These are phyloP conservation scores for Aureobasidium sp. DNA, from an alignment of 2,329 filamentous ascomycete genomes.

Conservation along the genomic window DNA sequence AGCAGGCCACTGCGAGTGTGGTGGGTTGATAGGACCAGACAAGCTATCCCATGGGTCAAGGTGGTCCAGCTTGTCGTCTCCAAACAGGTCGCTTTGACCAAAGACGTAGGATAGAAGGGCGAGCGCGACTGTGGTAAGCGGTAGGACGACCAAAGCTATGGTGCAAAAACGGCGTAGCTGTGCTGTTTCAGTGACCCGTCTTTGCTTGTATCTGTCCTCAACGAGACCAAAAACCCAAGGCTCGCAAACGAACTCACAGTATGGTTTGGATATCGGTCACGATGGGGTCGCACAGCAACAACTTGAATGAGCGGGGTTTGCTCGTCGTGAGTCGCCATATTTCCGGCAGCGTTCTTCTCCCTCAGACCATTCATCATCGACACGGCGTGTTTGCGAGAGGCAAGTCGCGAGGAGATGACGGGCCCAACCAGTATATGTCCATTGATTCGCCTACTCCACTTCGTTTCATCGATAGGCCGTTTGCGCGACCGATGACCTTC, in stretches of 20 bases:
- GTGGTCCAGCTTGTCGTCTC: slow-evolving; percentile 26
- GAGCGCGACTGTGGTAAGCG: slow-evolving; percentile 33
- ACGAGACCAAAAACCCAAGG: background rate
- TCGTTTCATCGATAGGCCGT: background rate
- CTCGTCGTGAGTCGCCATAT: slow-evolving; percentile 47
- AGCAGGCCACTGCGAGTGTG: slow-evolving; percentile 34
- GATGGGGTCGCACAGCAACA: slow-evolving; percentile 43
- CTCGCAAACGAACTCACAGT: slow-evolving; percentile 27
- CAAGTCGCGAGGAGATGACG: background rate
- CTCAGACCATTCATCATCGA: slow-evolving; percentile 4
- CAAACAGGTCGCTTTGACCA: slow-evolving; percentile 28
- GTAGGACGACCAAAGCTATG: slow-evolving; percentile 40
- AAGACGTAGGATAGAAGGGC: slow-evolving; percentile 33
- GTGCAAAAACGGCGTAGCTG: slow-evolving; percentile 59
- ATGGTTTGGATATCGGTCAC: slow-evolving; percentile 43
- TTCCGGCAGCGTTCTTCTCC: slow-evolving; percentile 13
- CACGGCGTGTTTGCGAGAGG: background rate
- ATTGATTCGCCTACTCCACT: background rate
- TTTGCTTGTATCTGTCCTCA: background rate
- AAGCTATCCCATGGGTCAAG: slow-evolving; percentile 11
- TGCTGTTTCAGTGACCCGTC: background rate
- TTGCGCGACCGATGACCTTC: slow-evolving; percentile 3
- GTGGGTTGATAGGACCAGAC: slow-evolving; percentile 26
- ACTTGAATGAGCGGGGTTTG: slow-evolving; percentile 59
- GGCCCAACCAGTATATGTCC: background rate